Evolutionary conservation across 2,329 filamentous ascomycete genomes (phyloP).

Genomic region (Stylonectria norvegica): DNA sequence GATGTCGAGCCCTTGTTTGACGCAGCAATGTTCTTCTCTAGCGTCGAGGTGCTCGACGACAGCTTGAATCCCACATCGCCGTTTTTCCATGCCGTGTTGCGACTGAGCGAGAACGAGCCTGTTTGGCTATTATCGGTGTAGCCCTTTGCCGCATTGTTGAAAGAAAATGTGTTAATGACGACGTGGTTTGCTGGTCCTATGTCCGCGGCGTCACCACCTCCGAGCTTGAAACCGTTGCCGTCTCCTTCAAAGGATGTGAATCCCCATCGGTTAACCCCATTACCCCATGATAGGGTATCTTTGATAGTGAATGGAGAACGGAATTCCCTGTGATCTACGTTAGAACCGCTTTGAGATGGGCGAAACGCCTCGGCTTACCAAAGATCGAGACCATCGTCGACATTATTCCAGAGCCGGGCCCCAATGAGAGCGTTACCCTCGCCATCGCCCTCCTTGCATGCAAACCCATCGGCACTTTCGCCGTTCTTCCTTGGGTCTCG

Average conservation of each 20-base stretch:
- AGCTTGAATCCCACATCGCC: constrained; percentile 40
- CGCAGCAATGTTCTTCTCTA: constrained; percentile 40
- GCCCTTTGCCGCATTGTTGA: constrained; percentile 41
- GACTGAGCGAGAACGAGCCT: constrained; percentile 36
- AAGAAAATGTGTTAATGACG: constrained; percentile 43
- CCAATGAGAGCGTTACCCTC: constrained; percentile 44
- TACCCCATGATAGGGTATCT: constrained; percentile 44
- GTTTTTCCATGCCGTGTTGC: constrained; percentile 47
- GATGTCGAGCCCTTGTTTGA: constrained; percentile 22
- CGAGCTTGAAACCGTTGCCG: constrained; percentile 48
- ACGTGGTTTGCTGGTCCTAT: constrained; percentile 40
- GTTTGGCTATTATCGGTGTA: constrained; percentile 46
- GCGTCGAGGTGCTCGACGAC: constrained; percentile 30
- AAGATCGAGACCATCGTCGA: constrained; percentile 42
- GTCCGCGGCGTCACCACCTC: constrained; percentile 34
- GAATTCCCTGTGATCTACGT: constrained; percentile 27
- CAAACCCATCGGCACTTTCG: constrained; percentile 49
- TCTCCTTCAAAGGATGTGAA: constrained; percentile 43
- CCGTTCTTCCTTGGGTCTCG: constrained; percentile 49
- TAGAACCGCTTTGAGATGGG: not conserved
- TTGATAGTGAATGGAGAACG: constrained; percentile 41
- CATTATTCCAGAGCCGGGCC: constrained; percentile 48
- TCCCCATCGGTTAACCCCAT: constrained; percentile 44
- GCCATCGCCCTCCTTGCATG: constrained; percentile 44
- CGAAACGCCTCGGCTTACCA: constrained; percentile 10